These are phyloP conservation scores for Tetrahymena malaccensis DNA, from an alignment of 73 alveolate species.

Conservation along the genomic window DNA sequence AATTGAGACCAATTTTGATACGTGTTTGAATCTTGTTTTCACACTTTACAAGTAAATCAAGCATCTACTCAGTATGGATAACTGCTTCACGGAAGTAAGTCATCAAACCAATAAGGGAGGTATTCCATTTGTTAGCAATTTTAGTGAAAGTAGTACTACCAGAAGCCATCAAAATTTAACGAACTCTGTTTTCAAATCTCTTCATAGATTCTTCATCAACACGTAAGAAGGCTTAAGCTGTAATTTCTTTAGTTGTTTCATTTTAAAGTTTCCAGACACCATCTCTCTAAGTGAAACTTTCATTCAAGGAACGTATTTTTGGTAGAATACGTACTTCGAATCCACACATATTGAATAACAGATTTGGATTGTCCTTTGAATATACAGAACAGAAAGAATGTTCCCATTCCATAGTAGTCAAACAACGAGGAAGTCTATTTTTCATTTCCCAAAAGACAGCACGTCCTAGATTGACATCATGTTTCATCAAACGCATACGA, in stretches of 20 bases:
- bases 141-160: conserved; percentile 99
- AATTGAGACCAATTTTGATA: conserved; percentile 98
- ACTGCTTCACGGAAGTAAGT: conserved; percentile 99
- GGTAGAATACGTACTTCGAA: conserved; percentile 99
- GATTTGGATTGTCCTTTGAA: conserved; percentile 98
- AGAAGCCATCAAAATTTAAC: conserved; percentile 97
- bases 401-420: conserved; percentile 99
- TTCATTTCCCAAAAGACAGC: conserved; percentile 99
- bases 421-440: conserved; percentile 96
- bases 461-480: conserved; percentile 99
- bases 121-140: conserved; percentile 99
- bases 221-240: conserved; percentile 98
- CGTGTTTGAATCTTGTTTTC: conserved; percentile 97
- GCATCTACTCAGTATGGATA: conserved; percentile 97
- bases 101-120: conserved; percentile 93
- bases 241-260: conserved; percentile 98
- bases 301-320: conserved; percentile 80
- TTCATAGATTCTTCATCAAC: conserved; percentile 98
- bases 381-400: conserved; percentile 98
- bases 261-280: conserved; percentile 99
- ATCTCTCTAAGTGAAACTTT: conserved; percentile 96
- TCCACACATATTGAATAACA: conserved; percentile 99
- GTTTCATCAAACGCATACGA: conserved; percentile 99
- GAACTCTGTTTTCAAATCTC: conserved; percentile 94
- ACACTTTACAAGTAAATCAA: conserved; percentile 96